A percentile compares a stretch with the other conserved stretches of the same genome.
Evolutionary conservation across 2,329 filamentous ascomycete genomes (phyloP).

Genomic region (Aspergillus sp.): DNA sequence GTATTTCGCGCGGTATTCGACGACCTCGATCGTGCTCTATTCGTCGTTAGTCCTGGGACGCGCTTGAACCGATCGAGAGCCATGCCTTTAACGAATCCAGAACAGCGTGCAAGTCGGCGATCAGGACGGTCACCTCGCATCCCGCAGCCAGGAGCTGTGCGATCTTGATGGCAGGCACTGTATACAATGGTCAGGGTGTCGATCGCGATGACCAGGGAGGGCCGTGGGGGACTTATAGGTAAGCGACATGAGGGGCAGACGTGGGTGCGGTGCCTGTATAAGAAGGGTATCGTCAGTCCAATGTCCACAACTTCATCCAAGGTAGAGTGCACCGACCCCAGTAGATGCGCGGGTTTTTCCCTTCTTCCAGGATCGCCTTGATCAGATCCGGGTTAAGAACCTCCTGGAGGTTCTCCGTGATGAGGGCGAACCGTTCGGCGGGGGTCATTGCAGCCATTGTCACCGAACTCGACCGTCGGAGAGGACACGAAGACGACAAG

Average conservation of each 20-base stretch:
- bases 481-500: no score
- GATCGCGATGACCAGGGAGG: background rate
- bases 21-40: slow-evolving; percentile 73
- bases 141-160: slow-evolving; percentile 82
- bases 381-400: slow-evolving; percentile 67
- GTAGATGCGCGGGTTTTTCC: slow-evolving; percentile 30
- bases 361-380: slow-evolving; percentile 28
- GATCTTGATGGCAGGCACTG: slow-evolving; percentile 80
- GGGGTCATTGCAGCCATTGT: background rate
- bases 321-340: slow-evolving; percentile 25
- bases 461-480: no score
- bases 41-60: background rate
- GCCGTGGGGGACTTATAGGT: slow-evolving; percentile 55
- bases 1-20: slow-evolving; percentile 78
- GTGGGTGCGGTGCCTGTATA: slow-evolving; percentile 69
- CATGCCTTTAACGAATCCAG: slow-evolving; percentile 58
- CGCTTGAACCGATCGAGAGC: background rate
- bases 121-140: slow-evolving; percentile 76
- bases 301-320: slow-evolving; percentile 22
- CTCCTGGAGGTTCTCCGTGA: slow-evolving; percentile 78
- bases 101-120: slow-evolving; percentile 63
- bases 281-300: slow-evolving; percentile 6
- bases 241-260: slow-evolving; percentile 83
- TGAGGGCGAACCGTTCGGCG: slow-evolving; percentile 63
- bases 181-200: slow-evolving; percentile 10